These are phyloP conservation scores for Picocystis salinarum DNA, from an alignment of 139 green algal species.

Conservation along the genomic window DNA sequence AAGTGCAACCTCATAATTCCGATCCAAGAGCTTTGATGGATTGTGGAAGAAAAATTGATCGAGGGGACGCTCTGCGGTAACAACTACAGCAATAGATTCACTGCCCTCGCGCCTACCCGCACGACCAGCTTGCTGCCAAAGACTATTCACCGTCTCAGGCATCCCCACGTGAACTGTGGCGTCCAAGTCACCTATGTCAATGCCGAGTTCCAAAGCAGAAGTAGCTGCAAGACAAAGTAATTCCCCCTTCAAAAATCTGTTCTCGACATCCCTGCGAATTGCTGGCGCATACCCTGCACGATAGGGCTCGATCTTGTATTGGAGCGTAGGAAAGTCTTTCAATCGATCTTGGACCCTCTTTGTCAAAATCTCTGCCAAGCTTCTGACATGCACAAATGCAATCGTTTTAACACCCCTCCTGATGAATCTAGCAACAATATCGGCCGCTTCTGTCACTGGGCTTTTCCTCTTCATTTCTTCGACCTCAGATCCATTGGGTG, in stretches of 20 bases:
- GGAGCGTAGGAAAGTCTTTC: neutral
- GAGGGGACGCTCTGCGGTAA: constrained; percentile 5
- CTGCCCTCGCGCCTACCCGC: constrained; percentile 6
- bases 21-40: constrained; percentile 7
- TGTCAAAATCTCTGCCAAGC: constrained; percentile 11
- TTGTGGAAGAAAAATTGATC: constrained; percentile 8
- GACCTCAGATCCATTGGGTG: no score
- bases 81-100: constrained; percentile 7
- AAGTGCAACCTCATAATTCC: constrained; percentile 1
- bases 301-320: constrained; percentile 14
- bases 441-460: constrained; percentile 12
- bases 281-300: constrained; percentile 10
- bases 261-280: constrained; percentile 3
- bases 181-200: constrained; percentile 13
- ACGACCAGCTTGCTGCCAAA: constrained; percentile 11
- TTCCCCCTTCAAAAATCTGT: constrained; percentile 6
- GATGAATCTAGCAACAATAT: constrained; percentile 8
- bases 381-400: constrained; percentile 12
- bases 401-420: constrained; percentile 2
- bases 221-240: constrained; percentile 9
- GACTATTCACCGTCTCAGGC: constrained; percentile 2
- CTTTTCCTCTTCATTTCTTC: constrained; percentile 10
- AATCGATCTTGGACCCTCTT: constrained; percentile 9
- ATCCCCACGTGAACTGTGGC: constrained; percentile 12
- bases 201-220: constrained; percentile 13